These are phyloP conservation scores for Colletotrichum abscissum DNA, from an alignment of 2,329 filamentous ascomycete species.

Conservation along the genomic window DNA sequence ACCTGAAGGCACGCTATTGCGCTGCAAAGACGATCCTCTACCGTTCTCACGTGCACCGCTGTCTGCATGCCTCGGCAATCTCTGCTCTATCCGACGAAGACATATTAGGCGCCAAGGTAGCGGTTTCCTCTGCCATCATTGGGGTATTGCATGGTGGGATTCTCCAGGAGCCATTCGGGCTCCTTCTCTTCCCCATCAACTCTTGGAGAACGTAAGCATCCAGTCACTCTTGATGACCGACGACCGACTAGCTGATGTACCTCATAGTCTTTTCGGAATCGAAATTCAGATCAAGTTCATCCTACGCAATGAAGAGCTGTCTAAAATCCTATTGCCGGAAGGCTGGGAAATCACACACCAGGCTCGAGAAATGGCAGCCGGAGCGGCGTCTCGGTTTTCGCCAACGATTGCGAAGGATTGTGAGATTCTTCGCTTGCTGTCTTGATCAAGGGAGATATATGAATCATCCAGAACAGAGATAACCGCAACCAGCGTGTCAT, in stretches of 20 bases:
- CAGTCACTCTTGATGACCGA: not conserved
- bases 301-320: not conserved
- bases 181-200: not conserved
- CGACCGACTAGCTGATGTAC: not conserved
- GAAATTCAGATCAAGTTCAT: not conserved
- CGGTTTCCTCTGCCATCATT: not conserved
- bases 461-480: not conserved
- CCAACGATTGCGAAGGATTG: not conserved
- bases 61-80: not conserved
- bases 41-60: not conserved
- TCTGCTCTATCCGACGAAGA: not conserved
- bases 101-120: not conserved
- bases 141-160: not conserved
- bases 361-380: not conserved
- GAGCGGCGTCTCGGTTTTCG: not conserved
- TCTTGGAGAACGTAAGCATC: not conserved
- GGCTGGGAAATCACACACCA: not conserved
- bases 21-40: conserved; percentile 30
- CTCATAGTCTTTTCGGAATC: not conserved
- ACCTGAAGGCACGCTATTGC: conserved; percentile 20
- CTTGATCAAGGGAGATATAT: not conserved
- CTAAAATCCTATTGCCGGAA: not conserved
- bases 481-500: not conserved
- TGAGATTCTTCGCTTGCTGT: not conserved
- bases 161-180: not conserved